Conservation (phyloP, 140 eudicot species). For the Flaveria floridana region DNA sequence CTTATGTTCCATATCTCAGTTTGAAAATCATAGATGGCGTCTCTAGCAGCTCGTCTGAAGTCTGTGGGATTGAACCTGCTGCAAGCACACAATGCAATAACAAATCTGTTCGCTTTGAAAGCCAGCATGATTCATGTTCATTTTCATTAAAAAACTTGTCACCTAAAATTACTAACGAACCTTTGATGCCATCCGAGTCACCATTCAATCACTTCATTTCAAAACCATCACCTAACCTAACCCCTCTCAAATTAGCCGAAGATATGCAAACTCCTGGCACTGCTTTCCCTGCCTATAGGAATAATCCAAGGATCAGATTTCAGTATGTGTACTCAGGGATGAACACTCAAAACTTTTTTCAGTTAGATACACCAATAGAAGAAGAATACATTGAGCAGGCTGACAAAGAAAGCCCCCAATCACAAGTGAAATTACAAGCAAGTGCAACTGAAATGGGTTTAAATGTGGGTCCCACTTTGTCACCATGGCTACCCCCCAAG, state of each 20-base stretch:
- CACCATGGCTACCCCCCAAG: slow-evolving; percentile 54
- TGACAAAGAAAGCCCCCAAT: slow-evolving; percentile 37
- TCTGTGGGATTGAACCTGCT: slow-evolving; percentile 22
- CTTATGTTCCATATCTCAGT: neutral
- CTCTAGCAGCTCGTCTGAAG: slow-evolving; percentile 24
- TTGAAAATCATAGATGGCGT: too few species aligned
- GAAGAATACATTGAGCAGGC: slow-evolving; percentile 34
- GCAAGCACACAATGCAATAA: slow-evolving; percentile 38
- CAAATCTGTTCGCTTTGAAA: slow-evolving; percentile 61
- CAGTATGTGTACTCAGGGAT: slow-evolving; percentile 65
- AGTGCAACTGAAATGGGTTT: slow-evolving; percentile 31
- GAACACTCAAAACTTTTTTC: slow-evolving; percentile 39
- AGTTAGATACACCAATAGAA: slow-evolving; percentile 37
- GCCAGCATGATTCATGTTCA: slow-evolving; percentile 37
- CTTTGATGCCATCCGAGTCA: slow-evolving; percentile 34
- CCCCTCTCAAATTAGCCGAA: slow-evolving; percentile 65
- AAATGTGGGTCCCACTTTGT: slow-evolving; percentile 42
- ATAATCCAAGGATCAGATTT: slow-evolving; percentile 50
- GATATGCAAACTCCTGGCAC: slow-evolving; percentile 98
- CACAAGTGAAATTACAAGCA: slow-evolving; percentile 31
- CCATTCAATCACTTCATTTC: slow-evolving; percentile 31
- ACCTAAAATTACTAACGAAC: slow-evolving; percentile 32
- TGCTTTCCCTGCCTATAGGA: slow-evolving; percentile 63
- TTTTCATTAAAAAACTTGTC: slow-evolving; percentile 46
- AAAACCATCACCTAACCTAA: slow-evolving; percentile 70